phyloP scores from a whole-genome alignment of 768 basidiomycete species.

The Lepiota venenata region DNA sequence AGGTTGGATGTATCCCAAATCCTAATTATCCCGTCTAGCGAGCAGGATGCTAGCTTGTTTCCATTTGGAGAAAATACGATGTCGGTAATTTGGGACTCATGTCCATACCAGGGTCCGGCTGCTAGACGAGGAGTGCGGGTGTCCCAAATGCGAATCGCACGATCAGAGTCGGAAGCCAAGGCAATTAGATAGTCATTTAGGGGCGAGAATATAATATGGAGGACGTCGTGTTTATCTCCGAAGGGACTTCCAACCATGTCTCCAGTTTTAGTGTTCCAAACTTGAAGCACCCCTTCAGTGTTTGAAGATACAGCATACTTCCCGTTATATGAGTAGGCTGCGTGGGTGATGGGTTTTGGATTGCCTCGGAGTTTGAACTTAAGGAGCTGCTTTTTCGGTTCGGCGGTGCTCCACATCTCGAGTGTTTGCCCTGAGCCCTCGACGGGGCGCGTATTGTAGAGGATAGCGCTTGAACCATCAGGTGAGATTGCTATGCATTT shows the following conservation, averaged over 20 bases:
- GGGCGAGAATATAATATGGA: conserved; percentile 29
- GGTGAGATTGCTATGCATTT: conserved; percentile 7
- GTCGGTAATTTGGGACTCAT: not conserved
- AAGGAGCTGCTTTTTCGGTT: conserved; percentile 10
- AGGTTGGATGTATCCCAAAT: conserved; percentile 25
- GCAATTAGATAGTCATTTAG: conserved; percentile 10
- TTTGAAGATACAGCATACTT: conserved; percentile 11
- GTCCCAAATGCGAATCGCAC: conserved; percentile 10
- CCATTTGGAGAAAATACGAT: conserved; percentile 24
- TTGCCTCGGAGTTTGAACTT: conserved; percentile 17
- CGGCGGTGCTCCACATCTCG: conserved; percentile 15
- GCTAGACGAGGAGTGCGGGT: not conserved
- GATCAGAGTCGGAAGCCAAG: conserved; percentile 3
- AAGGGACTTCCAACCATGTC: conserved; percentile 14
- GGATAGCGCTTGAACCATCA: conserved; percentile 12
- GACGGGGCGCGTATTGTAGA: not conserved
- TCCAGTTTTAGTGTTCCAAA: conserved; percentile 12
- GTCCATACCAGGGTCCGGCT: conserved; percentile 1
- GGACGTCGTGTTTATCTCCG: conserved; percentile 21
- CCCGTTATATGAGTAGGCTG: conserved; percentile 19
- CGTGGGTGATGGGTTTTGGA: conserved; percentile 11
- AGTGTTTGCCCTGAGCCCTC: conserved; percentile 17
- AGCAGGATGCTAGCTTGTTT: conserved; percentile 29
- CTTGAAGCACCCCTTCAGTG: too few species aligned
- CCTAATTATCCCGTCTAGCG: conserved; percentile 31